Conservation (phyloP, 768 basidiomycete genomes). For the Clitopilus hobsonii region DNA sequence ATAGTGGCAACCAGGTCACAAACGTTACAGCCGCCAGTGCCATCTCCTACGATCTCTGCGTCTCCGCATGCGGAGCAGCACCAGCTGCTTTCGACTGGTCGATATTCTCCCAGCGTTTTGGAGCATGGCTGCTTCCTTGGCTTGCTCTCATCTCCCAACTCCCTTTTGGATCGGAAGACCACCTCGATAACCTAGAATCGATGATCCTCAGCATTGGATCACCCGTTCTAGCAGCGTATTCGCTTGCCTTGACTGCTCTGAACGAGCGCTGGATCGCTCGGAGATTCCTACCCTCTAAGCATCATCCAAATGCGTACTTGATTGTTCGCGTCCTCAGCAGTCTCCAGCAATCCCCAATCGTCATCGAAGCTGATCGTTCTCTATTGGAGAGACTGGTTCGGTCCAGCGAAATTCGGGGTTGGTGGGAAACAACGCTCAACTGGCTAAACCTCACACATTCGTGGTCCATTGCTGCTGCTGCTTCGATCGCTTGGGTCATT, state of each 20-base stretch:
- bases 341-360: slow-evolving; percentile 38
- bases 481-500: slow-evolving; percentile 38
- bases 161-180: slow-evolving; percentile 38
- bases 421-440: slow-evolving; percentile 30
- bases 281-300: slow-evolving; percentile 13
- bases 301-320: slow-evolving; percentile 22
- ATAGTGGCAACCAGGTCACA: slow-evolving; percentile 17
- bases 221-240: slow-evolving; percentile 40
- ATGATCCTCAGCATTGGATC: slow-evolving; percentile 40
- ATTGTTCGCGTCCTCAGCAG: slow-evolving; percentile 29
- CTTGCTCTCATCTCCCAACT: slow-evolving; percentile 44
- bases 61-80: slow-evolving; percentile 18
- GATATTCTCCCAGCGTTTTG: slow-evolving; percentile 32
- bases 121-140: slow-evolving; percentile 44
- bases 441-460: slow-evolving; percentile 30
- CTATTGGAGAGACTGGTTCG: slow-evolving; percentile 36
- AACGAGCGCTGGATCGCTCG: slow-evolving; percentile 29
- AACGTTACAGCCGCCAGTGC: slow-evolving; percentile 18
- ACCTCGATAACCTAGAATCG: slow-evolving; percentile 34
- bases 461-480: slow-evolving; percentile 32
- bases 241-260: slow-evolving; percentile 35
- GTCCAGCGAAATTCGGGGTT: slow-evolving; percentile 35
- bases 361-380: slow-evolving; percentile 18
- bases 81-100: slow-evolving; percentile 24
- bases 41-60: slow-evolving; percentile 24